These are phyloP conservation scores for Rhododendron ferrugineum DNA, from an alignment of 148 eudicot species.

Conservation along the genomic window DNA sequence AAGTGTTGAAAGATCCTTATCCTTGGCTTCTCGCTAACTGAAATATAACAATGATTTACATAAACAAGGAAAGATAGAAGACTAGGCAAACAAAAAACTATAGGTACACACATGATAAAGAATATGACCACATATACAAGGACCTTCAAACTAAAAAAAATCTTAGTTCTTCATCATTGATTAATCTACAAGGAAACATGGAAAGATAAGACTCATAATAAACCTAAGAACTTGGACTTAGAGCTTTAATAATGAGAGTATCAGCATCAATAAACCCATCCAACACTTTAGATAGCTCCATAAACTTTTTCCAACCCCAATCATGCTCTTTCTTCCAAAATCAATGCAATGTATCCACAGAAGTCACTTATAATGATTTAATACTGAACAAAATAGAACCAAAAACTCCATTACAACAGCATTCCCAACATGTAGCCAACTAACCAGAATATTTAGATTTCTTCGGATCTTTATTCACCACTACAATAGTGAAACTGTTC, in stretches of 20 bases:
- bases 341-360: conserved; percentile 75
- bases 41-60: no score
- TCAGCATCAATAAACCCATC: no score
- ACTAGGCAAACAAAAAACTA: no score
- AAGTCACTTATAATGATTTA: neutral
- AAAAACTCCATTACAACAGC: neutral
- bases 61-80: no score
- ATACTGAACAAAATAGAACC: neutral
- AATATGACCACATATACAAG: neutral
- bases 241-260: conserved; percentile 52
- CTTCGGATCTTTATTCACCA: no score
- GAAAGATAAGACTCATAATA: neutral
- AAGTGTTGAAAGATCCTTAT: no score
- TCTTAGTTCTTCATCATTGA: neutral
- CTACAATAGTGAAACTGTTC: no score
- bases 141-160: neutral
- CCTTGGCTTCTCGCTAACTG: no score
- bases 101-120: neutral
- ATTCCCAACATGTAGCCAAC: neutral
- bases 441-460: no score
- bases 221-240: conserved; percentile 94
- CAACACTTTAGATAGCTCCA: no score
- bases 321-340: conserved; percentile 30
- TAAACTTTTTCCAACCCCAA: no score
- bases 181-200: neutral